phyloP scores from a whole-genome alignment of 345 rosid species.

The Hibiscus tridactylites region DNA sequence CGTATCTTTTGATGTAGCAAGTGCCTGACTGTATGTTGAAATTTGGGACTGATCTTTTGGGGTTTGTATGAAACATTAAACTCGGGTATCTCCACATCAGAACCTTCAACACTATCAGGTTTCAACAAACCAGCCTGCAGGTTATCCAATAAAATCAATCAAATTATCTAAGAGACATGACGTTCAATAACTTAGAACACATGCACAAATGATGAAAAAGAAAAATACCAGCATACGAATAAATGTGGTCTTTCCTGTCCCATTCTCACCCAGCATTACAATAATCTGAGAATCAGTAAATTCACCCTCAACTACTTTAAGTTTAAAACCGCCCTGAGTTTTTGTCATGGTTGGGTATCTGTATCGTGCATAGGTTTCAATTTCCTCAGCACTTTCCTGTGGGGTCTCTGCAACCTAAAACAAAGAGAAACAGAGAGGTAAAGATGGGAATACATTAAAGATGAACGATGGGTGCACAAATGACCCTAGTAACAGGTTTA shows the following conservation, averaged over 20 bases:
- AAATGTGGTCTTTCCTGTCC: conserved; percentile 96
- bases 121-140: conserved; percentile 84
- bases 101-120: conserved; percentile 68
- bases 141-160: conserved; percentile 13
- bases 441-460: neutral
- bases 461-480: neutral
- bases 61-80: conserved; percentile 98
- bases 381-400: conserved; percentile 78
- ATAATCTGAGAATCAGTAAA: conserved; percentile 96
- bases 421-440: neutral
- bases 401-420: conserved; percentile 96
- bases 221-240: conserved; percentile 89
- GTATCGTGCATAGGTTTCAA: conserved; percentile 93
- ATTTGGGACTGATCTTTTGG: conserved; percentile 91
- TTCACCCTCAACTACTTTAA: conserved; percentile 70
- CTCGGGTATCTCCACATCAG: conserved; percentile 85
- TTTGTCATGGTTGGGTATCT: conserved; percentile 86
- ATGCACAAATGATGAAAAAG: conserved; percentile 1
- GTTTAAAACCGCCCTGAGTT: conserved; percentile 76
- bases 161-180: neutral
- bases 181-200: neutral
- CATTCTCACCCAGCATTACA: conserved; percentile 98
- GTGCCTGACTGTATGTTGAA: conserved; percentile 66
- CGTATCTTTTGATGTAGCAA: conserved; percentile 84
- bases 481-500: conserved; percentile 14